These are phyloP conservation scores for Xylaria sp. DNA, from an alignment of 2,329 filamentous ascomycete species.

Conservation along the genomic window DNA sequence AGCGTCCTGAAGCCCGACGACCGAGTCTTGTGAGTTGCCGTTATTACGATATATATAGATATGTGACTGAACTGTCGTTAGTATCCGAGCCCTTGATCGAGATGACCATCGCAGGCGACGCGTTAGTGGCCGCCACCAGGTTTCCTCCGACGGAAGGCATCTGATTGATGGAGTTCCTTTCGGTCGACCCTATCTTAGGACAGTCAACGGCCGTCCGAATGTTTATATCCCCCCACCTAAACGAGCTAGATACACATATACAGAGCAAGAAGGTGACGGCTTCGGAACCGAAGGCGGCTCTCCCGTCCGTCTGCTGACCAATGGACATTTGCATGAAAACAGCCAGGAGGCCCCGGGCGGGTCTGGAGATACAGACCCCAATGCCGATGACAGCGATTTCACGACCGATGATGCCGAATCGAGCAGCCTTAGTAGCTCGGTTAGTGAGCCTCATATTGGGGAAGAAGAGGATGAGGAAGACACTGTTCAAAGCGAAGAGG, in stretches of 20 bases:
- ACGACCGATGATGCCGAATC: conserved; percentile 27
- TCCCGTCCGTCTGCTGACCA: conserved; percentile 49
- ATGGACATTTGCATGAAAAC: conserved; percentile 40
- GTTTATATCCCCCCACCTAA: conserved; percentile 81
- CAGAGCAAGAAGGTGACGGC: conserved; percentile 47
- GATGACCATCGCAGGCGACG: conserved; percentile 79
- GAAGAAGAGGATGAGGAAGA: conserved; percentile 2
- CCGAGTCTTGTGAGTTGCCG: conserved; percentile 73
- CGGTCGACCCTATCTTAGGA: conserved; percentile 75
- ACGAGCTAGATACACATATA: conserved; percentile 64
- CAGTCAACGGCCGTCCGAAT: conserved; percentile 69
- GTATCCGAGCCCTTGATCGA: conserved; percentile 80
- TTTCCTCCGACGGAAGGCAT: conserved; percentile 80
- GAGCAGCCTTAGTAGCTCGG: conserved; percentile 12
- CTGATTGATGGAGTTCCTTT: conserved; percentile 88
- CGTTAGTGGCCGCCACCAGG: conserved; percentile 82
- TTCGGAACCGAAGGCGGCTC: conserved; percentile 47
- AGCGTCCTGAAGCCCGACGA: conserved; percentile 84
- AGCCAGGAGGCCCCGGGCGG: conserved; percentile 35
- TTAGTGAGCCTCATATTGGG: conserved; percentile 4
- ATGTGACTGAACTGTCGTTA: conserved; percentile 50
- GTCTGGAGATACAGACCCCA: conserved; percentile 52
- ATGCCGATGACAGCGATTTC: conserved; percentile 49
- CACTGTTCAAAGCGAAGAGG: conserved; percentile 46
- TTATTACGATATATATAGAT: conserved; percentile 36